A percentile compares a stretch with the other conserved stretches of the same genome.
Conservation (phyloP, 495 filamentous ascomycete species). For the Hypomontagnella monticulosa region DNA sequence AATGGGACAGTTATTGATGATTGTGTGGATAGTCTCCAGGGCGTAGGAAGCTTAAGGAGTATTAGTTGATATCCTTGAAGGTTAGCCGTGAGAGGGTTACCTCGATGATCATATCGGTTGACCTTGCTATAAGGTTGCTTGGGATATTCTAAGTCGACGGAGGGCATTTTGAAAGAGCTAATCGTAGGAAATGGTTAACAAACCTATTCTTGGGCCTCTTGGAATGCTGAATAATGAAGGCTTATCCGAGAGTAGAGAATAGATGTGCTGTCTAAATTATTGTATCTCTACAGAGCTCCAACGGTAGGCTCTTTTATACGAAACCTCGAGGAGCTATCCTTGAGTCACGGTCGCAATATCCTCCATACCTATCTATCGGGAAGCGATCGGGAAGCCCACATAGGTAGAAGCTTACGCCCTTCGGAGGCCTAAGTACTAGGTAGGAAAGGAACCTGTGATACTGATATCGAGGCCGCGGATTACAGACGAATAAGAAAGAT, state of each 20-base stretch:
- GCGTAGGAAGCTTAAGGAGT: constrained; percentile 72
- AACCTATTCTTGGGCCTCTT: background rate
- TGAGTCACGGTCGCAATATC: background rate
- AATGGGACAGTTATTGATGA: constrained; percentile 80
- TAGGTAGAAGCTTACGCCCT: background rate
- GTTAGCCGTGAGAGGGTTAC: constrained; percentile 51
- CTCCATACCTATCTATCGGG: background rate
- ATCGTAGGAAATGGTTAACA: background rate
- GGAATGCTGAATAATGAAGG: background rate
- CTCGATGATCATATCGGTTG: constrained; percentile 73
- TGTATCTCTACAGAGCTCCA: too few species aligned
- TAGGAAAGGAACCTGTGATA: background rate
- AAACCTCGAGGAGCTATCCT: background rate
- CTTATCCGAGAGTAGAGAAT: too few species aligned
- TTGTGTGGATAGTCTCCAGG: constrained; percentile 76
- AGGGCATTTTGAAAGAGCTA: constrained; percentile 55
- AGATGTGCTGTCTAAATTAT: too few species aligned
- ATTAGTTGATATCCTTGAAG: constrained; percentile 3
- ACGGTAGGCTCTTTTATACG: too few species aligned
- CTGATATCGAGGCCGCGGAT: constrained; percentile 2
- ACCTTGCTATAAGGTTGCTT: constrained; percentile 73
- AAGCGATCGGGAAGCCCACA: too few species aligned
- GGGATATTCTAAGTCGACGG: constrained; percentile 69
- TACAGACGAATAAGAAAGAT: constrained; percentile 24
- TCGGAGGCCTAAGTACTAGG: background rate